Evolutionary conservation across 1,284 basidiomycete genomes (phyloP).

Genomic region (Marasmius tenuissimus): DNA sequence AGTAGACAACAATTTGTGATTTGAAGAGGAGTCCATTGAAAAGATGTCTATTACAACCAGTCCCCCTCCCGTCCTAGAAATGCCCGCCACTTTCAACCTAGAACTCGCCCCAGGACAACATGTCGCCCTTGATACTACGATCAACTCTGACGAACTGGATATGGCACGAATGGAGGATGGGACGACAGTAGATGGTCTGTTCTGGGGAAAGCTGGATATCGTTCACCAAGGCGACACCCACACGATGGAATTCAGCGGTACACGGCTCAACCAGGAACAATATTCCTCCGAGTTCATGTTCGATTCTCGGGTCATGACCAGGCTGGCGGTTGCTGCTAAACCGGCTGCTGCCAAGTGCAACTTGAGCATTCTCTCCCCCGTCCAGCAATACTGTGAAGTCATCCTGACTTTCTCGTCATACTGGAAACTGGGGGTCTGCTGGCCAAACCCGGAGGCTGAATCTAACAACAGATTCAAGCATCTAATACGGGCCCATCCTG

Average conservation of each 20-base stretch:
- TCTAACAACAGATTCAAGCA: conserved; percentile 75
- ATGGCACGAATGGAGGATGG: conserved; percentile 88
- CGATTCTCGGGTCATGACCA: conserved; percentile 71
- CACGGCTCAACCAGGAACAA: conserved; percentile 63
- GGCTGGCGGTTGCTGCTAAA: conserved; percentile 68
- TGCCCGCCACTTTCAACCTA: conserved; percentile 79
- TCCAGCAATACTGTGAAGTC: conserved; percentile 74
- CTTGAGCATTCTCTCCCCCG: conserved; percentile 67
- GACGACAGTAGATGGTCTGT: conserved; percentile 75
- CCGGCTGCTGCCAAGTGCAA: conserved; percentile 73
- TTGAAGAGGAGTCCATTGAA: not conserved
- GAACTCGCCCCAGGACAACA: conserved; percentile 74
- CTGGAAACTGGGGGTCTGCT: conserved; percentile 71
- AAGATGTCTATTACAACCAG: conserved; percentile 33
- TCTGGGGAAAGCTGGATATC: conserved; percentile 83
- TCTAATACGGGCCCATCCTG: conserved; percentile 75
- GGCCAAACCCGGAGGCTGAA: conserved; percentile 70
- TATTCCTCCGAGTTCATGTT: conserved; percentile 67
- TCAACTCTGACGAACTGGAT: conserved; percentile 76
- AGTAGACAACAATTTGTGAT: conserved; percentile 27
- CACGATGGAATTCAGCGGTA: conserved; percentile 77
- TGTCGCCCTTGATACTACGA: conserved; percentile 72
- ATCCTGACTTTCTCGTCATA: conserved; percentile 63
- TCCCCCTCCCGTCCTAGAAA: conserved; percentile 80
- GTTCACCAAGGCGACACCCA: conserved; percentile 75